phyloP scores from a whole-genome alignment of 2,329 filamentous ascomycete species.

The Biscogniauxia marginata region DNA sequence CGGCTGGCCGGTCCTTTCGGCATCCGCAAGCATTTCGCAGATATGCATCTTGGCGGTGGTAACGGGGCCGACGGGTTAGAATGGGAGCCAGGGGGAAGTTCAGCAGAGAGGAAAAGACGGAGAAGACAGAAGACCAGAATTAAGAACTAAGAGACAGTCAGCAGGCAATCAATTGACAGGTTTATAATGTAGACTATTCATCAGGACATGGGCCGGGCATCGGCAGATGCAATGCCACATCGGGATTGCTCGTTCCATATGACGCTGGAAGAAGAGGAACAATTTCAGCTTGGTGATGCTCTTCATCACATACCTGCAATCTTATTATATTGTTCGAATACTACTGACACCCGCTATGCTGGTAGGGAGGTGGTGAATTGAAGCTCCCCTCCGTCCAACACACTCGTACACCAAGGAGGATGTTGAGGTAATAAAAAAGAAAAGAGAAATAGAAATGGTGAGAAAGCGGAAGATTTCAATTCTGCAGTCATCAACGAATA shows the following conservation, averaged over 20 bases:
- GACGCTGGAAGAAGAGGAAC: background rate
- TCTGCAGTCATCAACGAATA: constrained; percentile 9
- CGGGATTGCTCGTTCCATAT: background rate
- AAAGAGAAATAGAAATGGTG: background rate
- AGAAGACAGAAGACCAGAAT: background rate
- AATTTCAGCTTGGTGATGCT: background rate
- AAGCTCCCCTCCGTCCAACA: background rate
- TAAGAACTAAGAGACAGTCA: background rate
- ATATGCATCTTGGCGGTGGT: constrained; percentile 78
- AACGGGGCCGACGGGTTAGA: background rate
- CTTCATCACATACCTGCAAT: background rate
- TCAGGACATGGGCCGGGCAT: too few relatives aligned
- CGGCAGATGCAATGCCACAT: background rate
- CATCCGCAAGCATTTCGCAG: constrained; percentile 82
- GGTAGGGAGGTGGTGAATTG: background rate
- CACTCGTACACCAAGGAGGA: background rate
- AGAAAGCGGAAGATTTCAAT: constrained; percentile 14
- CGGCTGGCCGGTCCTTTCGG: constrained; percentile 73
- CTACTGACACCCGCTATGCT: background rate
- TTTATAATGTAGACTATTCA: background rate
- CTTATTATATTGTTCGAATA: background rate
- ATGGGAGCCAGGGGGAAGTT: background rate
- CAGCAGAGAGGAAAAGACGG: constrained; percentile 1
- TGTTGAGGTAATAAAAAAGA: background rate
- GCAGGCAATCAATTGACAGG: background rate